Conservation (phyloP, 805 yeast genomes). For the Wickerhamiella parazyma region DNA sequence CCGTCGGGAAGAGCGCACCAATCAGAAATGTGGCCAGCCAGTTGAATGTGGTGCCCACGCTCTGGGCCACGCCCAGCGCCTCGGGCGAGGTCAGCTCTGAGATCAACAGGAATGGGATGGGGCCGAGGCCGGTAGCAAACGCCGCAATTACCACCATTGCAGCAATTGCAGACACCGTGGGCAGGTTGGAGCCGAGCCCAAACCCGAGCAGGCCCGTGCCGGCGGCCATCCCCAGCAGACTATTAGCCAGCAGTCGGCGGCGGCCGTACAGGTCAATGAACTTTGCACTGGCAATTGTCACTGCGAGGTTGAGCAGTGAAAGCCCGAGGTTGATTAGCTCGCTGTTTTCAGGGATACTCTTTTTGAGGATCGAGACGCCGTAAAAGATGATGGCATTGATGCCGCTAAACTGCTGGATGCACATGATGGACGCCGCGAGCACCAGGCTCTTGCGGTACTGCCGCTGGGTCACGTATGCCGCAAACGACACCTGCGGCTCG, state of each 20-base stretch:
- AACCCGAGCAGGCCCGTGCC: constrained; percentile 49
- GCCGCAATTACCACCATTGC: constrained; percentile 64
- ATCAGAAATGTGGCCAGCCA: constrained; percentile 75
- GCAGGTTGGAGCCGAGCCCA: constrained; percentile 41
- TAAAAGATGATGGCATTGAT: constrained; percentile 86
- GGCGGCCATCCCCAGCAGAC: constrained; percentile 56
- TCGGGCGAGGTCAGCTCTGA: constrained; percentile 77
- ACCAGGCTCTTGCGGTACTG: constrained; percentile 44
- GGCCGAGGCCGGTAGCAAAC: constrained; percentile 89
- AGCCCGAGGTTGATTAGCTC: constrained; percentile 61
- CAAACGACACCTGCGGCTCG: background rate
- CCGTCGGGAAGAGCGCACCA: constrained; percentile 68
- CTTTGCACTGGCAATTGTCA: constrained; percentile 62
- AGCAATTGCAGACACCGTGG: constrained; percentile 43
- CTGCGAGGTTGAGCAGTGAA: constrained; percentile 57
- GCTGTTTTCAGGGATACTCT: constrained; percentile 58
- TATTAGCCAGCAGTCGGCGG: constrained; percentile 51
- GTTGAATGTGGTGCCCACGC: constrained; percentile 81
- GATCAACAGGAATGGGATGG: constrained; percentile 81
- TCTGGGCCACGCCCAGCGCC: constrained; percentile 77
- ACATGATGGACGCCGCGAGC: constrained; percentile 57
- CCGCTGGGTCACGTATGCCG: constrained; percentile 29
- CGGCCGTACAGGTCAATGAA: constrained; percentile 68
- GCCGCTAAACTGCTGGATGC: constrained; percentile 86
- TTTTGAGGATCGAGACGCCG: constrained; percentile 74